Percentiles rank a stretch among this genome's conserved stretches.
Conservation (phyloP, 805 yeast species). For the Zygosaccharomyces siamensis region DNA sequence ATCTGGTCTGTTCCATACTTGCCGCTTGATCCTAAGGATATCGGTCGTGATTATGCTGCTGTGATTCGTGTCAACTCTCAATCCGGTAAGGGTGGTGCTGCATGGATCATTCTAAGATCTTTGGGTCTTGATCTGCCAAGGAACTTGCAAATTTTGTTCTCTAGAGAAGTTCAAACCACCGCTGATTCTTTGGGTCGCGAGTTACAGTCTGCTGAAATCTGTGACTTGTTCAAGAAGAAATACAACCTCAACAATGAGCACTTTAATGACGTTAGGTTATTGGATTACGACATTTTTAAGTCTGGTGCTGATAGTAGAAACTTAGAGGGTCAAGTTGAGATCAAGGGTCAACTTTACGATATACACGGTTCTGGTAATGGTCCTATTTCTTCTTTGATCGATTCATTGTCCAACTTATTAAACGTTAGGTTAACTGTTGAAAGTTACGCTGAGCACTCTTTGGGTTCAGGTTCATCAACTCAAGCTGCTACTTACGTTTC, state of each 20-base stretch:
- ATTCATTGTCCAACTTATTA: conserved; percentile 53
- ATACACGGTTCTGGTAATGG: conserved; percentile 68
- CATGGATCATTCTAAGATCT: conserved; percentile 70
- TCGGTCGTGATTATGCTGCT: conserved; percentile 77
- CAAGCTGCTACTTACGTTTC: conserved; percentile 75
- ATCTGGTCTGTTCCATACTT: conserved; percentile 71
- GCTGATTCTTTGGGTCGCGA: conserved; percentile 70
- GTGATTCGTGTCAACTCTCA: conserved; percentile 80
- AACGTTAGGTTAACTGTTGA: conserved; percentile 56
- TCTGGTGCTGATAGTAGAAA: conserved; percentile 40
- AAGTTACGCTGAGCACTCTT: conserved; percentile 66
- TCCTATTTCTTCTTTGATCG: conserved; percentile 68
- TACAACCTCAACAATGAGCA: conserved; percentile 45
- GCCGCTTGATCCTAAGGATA: conserved; percentile 77
- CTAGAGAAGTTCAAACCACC: conserved; percentile 54
- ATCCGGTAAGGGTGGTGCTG: conserved; percentile 87
- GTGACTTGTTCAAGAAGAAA: conserved; percentile 47
- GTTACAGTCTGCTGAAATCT: conserved; percentile 62
- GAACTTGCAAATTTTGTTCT: conserved; percentile 62
- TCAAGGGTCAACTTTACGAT: conserved; percentile 33
- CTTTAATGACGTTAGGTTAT: conserved; percentile 33
- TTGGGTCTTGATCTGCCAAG: conserved; percentile 73
- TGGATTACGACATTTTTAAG: conserved; percentile 41
- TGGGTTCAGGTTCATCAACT: conserved; percentile 65
- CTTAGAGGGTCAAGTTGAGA: conserved; percentile 40